Evolutionary conservation across 768 basidiomycete genomes (phyloP).

Genomic region (Inosperma sp.): DNA sequence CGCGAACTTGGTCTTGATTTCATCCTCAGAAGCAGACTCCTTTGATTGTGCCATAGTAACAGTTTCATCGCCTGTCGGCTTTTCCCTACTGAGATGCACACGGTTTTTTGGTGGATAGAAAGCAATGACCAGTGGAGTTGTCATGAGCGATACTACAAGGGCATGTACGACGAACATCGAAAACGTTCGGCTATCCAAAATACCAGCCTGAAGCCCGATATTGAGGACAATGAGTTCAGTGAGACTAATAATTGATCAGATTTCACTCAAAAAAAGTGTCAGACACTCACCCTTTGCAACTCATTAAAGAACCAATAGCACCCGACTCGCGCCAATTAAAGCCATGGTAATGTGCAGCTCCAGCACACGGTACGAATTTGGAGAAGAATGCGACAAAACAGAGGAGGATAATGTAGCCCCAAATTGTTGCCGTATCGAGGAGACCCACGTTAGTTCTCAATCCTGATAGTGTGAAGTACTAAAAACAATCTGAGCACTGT

Average conservation of each 20-base stretch:
- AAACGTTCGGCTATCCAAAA: conserved; percentile 64
- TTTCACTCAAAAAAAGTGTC: background rate
- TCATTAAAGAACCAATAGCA: conserved; percentile 85
- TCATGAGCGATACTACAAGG: conserved; percentile 73
- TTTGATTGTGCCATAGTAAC: conserved; percentile 10
- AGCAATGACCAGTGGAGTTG: conserved; percentile 73
- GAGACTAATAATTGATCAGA: conserved; percentile 33
- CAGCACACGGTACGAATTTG: conserved; percentile 72
- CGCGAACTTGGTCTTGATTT: conserved; percentile 56
- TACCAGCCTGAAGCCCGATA: conserved; percentile 67
- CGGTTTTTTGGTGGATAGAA: conserved; percentile 73
- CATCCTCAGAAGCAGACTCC: conserved; percentile 32
- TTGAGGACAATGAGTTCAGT: conserved; percentile 93
- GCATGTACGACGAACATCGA: conserved; percentile 88
- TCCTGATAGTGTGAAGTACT: conserved; percentile 82
- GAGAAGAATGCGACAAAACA: conserved; percentile 70
- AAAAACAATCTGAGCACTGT: background rate
- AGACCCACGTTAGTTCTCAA: conserved; percentile 76
- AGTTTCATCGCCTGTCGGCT: conserved; percentile 21
- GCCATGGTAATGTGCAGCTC: conserved; percentile 64
- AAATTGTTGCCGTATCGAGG: conserved; percentile 68
- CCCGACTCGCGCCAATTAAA: conserved; percentile 75
- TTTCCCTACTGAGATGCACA: conserved; percentile 24
- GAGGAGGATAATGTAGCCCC: conserved; percentile 78
- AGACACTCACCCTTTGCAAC: conserved; percentile 71